Percentiles rank a stretch among this genome's conserved stretches.
phyloP scores from a whole-genome alignment of 2,329 filamentous ascomycete species.

The Monosporascus cannonballus region DNA sequence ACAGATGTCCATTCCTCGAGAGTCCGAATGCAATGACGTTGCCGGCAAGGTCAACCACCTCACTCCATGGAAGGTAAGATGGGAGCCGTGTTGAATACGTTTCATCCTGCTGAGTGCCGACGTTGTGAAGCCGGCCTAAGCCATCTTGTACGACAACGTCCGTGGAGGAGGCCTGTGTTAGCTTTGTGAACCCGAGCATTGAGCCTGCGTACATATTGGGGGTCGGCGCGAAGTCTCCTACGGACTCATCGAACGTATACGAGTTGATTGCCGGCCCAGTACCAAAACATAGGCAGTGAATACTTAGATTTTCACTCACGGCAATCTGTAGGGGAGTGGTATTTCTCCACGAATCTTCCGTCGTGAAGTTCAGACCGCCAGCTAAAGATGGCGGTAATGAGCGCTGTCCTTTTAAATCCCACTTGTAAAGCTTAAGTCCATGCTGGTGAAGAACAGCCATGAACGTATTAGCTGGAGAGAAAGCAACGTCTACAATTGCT shows the following conservation, averaged over 20 bases:
- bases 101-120: constrained; percentile 28
- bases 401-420: constrained; percentile 55
- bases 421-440: constrained; percentile 63
- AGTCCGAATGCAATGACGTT: constrained; percentile 53
- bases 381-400: constrained; percentile 37
- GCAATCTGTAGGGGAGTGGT: constrained; percentile 23
- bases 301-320: constrained; percentile 20
- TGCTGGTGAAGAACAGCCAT: constrained; percentile 67
- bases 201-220: constrained; percentile 20
- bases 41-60: constrained; percentile 36
- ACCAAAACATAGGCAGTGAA: constrained; percentile 22
- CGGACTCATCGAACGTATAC: constrained; percentile 13
- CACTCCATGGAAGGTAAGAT: constrained; percentile 46
- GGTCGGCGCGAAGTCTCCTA: constrained; percentile 14
- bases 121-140: constrained; percentile 37
- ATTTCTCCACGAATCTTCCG: constrained; percentile 16
- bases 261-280: constrained; percentile 18
- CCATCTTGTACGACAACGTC: constrained; percentile 38
- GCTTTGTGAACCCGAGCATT: constrained; percentile 23
- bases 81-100: constrained; percentile 34
- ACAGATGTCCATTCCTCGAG: constrained; percentile 70
- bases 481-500: constrained; percentile 67
- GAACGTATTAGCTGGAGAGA: constrained; percentile 57
- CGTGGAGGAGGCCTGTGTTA: constrained; percentile 23
- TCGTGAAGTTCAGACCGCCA: constrained; percentile 32